These are phyloP conservation scores for Boechera divaricarpa DNA, from an alignment of 345 rosid genomes.

Conservation along the genomic window DNA sequence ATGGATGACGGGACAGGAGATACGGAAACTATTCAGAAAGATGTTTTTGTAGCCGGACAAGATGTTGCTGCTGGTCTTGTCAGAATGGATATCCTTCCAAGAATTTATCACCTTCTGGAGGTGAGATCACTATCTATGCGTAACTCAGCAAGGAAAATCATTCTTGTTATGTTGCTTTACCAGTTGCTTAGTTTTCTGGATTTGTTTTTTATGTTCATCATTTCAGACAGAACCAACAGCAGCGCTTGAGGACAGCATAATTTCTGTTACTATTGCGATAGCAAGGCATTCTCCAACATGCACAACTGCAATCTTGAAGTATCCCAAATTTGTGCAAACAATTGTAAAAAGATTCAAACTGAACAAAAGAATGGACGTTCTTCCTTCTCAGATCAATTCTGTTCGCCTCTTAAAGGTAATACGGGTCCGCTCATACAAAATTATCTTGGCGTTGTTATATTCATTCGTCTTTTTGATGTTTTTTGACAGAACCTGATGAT, in stretches of 20 bases:
- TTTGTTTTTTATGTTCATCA: conserved; percentile 25
- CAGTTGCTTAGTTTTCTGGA: conserved; percentile 19
- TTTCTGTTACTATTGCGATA: conserved; percentile 69
- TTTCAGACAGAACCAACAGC: conserved; percentile 64
- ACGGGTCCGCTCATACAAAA: conserved; percentile 3
- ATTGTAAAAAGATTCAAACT: conserved; percentile 64
- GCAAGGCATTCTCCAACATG: conserved; percentile 92
- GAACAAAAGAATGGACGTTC: conserved; percentile 51
- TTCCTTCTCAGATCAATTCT: conserved; percentile 65
- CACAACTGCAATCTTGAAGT: conserved; percentile 73
- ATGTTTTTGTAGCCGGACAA: conserved; percentile 81
- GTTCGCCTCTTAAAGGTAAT: conserved; percentile 76
- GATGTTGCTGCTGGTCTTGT: conserved; percentile 93
- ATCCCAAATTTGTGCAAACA: conserved; percentile 67
- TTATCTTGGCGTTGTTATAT: conserved; percentile 3
- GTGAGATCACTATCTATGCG: conserved; percentile 50
- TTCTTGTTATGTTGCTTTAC: conserved; percentile 26
- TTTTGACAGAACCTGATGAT: conserved; percentile 18
- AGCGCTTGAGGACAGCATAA: conserved; percentile 63
- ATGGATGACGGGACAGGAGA: conserved; percentile 64
- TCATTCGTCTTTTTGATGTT: not conserved
- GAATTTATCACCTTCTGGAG: conserved; percentile 76
- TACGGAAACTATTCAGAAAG: conserved; percentile 78
- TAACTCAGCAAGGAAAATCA: conserved; percentile 15
- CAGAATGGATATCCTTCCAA: conserved; percentile 85